A percentile compares a stretch with the other conserved stretches of the same genome.
These are phyloP conservation scores for Alternaria brassicae DNA, from an alignment of 2,329 filamentous ascomycete species.

Conservation along the genomic window DNA sequence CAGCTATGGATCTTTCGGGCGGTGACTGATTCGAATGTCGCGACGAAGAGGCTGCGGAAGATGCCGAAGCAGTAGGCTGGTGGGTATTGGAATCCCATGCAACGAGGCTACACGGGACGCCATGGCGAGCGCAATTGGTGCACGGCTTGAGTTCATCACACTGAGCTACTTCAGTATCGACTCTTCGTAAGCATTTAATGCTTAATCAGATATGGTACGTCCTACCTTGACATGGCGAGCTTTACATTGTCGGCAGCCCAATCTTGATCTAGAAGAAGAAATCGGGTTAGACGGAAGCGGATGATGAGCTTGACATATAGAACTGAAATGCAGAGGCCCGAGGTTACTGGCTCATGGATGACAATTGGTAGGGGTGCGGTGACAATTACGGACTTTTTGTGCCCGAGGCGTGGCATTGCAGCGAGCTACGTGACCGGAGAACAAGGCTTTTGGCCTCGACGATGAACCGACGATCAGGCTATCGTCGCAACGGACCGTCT, in stretches of 20 bases:
- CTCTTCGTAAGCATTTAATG: conserved; percentile 8
- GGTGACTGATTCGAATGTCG: conserved; percentile 23
- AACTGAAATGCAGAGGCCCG: background rate
- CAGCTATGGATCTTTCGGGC: conserved; percentile 23
- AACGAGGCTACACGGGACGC: conserved; percentile 47
- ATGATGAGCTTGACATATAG: background rate
- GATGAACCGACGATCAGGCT: conserved; percentile 11
- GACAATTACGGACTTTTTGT: conserved; percentile 44
- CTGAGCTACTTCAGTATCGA: conserved; percentile 31
- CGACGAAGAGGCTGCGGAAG: conserved; percentile 16
- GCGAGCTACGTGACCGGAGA: conserved; percentile 9
- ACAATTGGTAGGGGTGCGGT: conserved; percentile 13
- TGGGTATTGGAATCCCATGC: conserved; percentile 32
- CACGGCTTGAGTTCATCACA: conserved; percentile 51
- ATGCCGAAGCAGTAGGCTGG: conserved; percentile 19
- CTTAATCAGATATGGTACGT: background rate
- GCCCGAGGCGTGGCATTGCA: conserved; percentile 47
- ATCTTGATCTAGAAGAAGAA: conserved; percentile 23
- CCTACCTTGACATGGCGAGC: conserved; percentile 49
- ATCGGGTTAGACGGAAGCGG: conserved; percentile 1
- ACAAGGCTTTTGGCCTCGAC: conserved; percentile 16
- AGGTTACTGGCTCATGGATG: conserved; percentile 2
- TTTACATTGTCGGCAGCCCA: conserved; percentile 49
- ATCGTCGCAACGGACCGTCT: conserved; percentile 11
- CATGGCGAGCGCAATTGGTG: conserved; percentile 48